A percentile compares a stretch with the other conserved stretches of the same genome.
Evolutionary conservation across 345 rosid genomes (phyloP).

Genomic region (Salix dunnii): DNA sequence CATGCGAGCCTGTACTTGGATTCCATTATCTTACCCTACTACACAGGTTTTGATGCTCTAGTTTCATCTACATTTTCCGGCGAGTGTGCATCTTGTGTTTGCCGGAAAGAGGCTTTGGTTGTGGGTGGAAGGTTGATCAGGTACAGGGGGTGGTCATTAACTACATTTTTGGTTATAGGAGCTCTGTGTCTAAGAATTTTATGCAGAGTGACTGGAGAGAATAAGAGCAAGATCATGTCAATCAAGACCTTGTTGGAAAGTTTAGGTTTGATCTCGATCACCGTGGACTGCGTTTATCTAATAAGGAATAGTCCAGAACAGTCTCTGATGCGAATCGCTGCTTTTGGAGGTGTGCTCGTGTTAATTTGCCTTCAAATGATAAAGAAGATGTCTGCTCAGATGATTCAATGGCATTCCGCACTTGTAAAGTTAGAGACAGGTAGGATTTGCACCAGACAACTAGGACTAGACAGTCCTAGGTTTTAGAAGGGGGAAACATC

Average conservation of each 20-base stretch:
- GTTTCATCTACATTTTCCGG: slow-evolving; percentile 59
- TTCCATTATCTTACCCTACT: slow-evolving; percentile 68
- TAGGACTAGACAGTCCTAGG: neutral
- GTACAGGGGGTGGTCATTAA: slow-evolving; percentile 58
- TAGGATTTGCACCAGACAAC: neutral
- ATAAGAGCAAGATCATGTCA: neutral
- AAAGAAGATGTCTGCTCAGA: slow-evolving; percentile 17
- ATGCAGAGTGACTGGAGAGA: neutral
- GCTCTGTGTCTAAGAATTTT: slow-evolving; percentile 40
- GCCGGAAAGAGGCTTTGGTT: slow-evolving; percentile 53
- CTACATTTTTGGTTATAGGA: slow-evolving; percentile 54
- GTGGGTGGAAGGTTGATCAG: slow-evolving; percentile 66
- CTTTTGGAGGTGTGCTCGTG: slow-evolving; percentile 44
- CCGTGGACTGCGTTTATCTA: slow-evolving; percentile 50
- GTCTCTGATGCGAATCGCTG: slow-evolving; percentile 25
- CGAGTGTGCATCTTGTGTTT: slow-evolving; percentile 67
- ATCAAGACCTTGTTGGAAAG: slow-evolving; percentile 27
- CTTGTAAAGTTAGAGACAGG: slow-evolving; percentile 11
- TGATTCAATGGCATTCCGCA: slow-evolving; percentile 4
- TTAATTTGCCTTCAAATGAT: slow-evolving; percentile 51
- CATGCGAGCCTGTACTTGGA: slow-evolving; percentile 76
- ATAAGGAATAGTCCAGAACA: slow-evolving; percentile 39
- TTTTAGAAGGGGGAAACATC: neutral
- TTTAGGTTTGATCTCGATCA: slow-evolving; percentile 45
- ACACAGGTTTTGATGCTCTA: slow-evolving; percentile 80